A percentile compares a stretch with the other conserved stretches of the same genome.
Conservation (phyloP, 352 stramenopile species). For the Aphanomyces stellatus region DNA sequence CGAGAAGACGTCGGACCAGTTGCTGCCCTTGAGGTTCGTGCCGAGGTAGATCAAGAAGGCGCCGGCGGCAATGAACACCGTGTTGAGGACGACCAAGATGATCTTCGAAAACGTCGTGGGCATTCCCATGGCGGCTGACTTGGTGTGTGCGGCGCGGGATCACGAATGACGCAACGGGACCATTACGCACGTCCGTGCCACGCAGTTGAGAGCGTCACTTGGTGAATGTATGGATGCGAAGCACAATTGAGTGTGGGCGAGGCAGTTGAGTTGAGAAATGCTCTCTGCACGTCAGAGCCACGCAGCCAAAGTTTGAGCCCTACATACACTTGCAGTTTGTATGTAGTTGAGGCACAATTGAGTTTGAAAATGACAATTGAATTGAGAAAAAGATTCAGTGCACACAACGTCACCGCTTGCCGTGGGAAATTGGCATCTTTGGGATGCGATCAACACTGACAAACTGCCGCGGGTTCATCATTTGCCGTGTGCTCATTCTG, state of each 20-base stretch:
- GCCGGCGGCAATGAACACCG: slow-evolving; percentile 55
- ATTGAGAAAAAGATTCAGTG: too few relatives aligned
- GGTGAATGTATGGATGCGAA: background rate
- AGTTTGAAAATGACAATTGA: background rate
- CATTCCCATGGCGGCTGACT: slow-evolving; percentile 5
- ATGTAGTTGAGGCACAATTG: background rate
- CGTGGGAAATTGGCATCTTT: too few relatives aligned
- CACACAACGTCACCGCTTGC: too few relatives aligned
- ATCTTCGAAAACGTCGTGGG: slow-evolving; percentile 22
- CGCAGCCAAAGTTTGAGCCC: too few relatives aligned
- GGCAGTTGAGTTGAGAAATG: background rate
- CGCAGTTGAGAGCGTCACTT: too few relatives aligned
- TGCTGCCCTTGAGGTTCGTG: slow-evolving; percentile 39
- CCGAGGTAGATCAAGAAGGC: slow-evolving; percentile 58
- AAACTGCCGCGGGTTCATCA: too few relatives aligned
- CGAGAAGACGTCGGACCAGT: slow-evolving; percentile 68
- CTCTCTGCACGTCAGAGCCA: background rate
- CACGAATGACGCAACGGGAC: too few relatives aligned
- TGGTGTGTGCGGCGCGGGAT: too few relatives aligned
- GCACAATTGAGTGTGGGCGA: background rate
- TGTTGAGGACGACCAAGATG: slow-evolving; percentile 54
- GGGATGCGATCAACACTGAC: too few relatives aligned
- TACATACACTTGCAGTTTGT: background rate
- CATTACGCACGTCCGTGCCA: too few relatives aligned
- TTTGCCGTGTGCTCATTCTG: too few relatives aligned